Percentiles rank a stretch among this genome's conserved stretches.
These are phyloP conservation scores for Saprolegnia diclina DNA, from an alignment of 352 stramenopile species.

Conservation along the genomic window DNA sequence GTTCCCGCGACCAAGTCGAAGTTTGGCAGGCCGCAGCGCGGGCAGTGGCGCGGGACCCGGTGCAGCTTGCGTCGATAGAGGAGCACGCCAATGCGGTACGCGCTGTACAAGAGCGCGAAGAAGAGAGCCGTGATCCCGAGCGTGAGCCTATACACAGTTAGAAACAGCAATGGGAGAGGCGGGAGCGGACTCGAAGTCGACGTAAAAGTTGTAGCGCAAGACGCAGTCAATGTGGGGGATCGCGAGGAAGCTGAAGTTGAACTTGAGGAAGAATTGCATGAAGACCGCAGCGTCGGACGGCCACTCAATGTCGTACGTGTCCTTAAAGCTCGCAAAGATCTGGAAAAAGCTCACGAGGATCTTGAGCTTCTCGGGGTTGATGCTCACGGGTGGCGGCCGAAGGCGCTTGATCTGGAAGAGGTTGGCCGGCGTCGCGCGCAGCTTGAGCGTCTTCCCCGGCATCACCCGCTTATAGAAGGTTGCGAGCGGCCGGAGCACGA, in stretches of 20 bases:
- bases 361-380: slow-evolving; percentile 69
- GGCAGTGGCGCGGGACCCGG: slow-evolving; percentile 11
- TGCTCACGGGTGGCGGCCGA: slow-evolving; percentile 29
- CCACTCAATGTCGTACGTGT: slow-evolving; percentile 68
- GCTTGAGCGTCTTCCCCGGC: background rate
- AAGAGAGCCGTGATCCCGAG: slow-evolving; percentile 37
- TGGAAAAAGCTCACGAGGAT: slow-evolving; percentile 75
- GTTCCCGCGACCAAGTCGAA: background rate
- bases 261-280: slow-evolving; percentile 63
- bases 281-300: slow-evolving; percentile 47
- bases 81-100: slow-evolving; percentile 9
- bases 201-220: slow-evolving; percentile 56
- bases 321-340: slow-evolving; percentile 65
- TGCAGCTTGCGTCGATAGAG: slow-evolving; percentile 20
- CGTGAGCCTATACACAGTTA: slow-evolving; percentile 32
- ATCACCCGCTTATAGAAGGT: background rate
- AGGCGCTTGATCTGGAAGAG: slow-evolving; percentile 44
- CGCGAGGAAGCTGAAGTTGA: slow-evolving; percentile 62
- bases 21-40: slow-evolving; percentile 12
- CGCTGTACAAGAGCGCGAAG: slow-evolving; percentile 31
- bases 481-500: slow-evolving; percentile 24
- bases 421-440: background rate
- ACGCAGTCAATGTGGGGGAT: slow-evolving; percentile 63
- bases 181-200: slow-evolving; percentile 41
- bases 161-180: background rate